Base-by-base conservation (phyloP, 1,284 basidiomycete genomes). In the Phlebopus sp. region DNA sequence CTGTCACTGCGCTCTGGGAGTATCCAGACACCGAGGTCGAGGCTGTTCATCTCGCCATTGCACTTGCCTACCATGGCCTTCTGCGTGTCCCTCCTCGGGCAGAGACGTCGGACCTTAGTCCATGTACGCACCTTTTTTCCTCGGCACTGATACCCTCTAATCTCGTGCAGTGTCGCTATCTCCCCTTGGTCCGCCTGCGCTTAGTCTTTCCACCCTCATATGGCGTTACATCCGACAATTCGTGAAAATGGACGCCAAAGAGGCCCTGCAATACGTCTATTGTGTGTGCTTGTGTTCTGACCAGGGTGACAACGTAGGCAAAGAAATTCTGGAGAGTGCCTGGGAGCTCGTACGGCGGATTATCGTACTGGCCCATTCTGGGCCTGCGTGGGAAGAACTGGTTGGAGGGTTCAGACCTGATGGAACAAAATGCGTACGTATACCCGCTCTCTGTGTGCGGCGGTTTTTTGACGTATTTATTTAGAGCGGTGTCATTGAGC, bases 241-340 rank as follows among this genome's bases (percentile, higher is more conserved):
- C 66, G 86, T 90, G 38, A 89, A 88, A 66, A 82, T 92, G 75
- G 95, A 97, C 59, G 87, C 94, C 0, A 86, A 90, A 59, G 91
- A 95, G 55, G 97, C 95, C 1, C 71, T 99, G 46, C 93, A 98
- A 69, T 99, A 99, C 60, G 88, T 97, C 32, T 96, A 95, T 64
- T 89, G 92, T 51, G 80, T 97, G 11, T 84, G 87, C 50, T 79
- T 99, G 11, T 81, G 81, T 21, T 76, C 86, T 8, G 93, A 97
- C 62, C 85, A 89, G 57, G 77, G 76, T 11, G 74, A 77, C 4
- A 75, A 74, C 2, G 74, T 88, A 1, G 92, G 92, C 13, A 82
- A 81, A 57, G 88, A 93, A 61, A 95, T 97, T 64, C 73, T 92
- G 18, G 85, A 91, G 59, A 79, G 73, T 32, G 88, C 92, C 11